Evolutionary conservation across 768 basidiomycete species (phyloP).

Genomic region (Kwoniella newhampshirensis): DNA sequence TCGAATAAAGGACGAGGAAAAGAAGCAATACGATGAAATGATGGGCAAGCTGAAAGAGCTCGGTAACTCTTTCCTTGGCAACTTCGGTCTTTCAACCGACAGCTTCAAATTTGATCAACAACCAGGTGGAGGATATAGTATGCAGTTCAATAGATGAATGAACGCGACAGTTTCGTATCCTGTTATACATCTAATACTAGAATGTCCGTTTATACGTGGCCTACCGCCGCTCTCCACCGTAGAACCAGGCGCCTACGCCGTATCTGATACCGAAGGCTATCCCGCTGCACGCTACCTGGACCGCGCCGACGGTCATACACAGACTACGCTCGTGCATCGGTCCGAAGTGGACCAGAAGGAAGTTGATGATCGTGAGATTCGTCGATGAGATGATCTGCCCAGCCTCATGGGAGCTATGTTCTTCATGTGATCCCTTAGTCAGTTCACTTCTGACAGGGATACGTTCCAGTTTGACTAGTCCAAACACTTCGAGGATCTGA

Average conservation of each 20-base stretch:
- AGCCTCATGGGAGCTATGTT: constrained; percentile 59
- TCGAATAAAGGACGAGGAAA: constrained; percentile 72
- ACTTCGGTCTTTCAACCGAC: constrained; percentile 90
- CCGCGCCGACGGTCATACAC: constrained; percentile 67
- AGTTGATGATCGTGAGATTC: constrained; percentile 89
- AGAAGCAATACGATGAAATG: constrained; percentile 88
- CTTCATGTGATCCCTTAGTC: background rate
- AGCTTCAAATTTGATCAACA: constrained; percentile 97
- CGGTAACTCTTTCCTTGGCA: constrained; percentile 88
- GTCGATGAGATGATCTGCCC: constrained; percentile 69
- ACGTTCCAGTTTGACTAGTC: constrained; percentile 63
- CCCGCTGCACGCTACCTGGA: constrained; percentile 78
- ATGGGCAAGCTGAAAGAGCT: constrained; percentile 85
- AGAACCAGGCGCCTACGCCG: constrained; percentile 81
- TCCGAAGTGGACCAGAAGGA: constrained; percentile 74
- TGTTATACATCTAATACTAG: background rate
- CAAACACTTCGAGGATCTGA: constrained; percentile 62
- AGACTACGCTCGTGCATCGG: constrained; percentile 82
- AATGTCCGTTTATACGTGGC: background rate
- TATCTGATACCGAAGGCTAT: constrained; percentile 85
- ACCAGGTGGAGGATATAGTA: constrained; percentile 90
- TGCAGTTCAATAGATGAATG: constrained; percentile 66
- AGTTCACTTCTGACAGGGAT: background rate
- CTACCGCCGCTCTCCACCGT: constrained; percentile 83
- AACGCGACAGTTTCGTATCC: no score